Conservation (phyloP, 176 grass and related monocot species). For the Bothriochloa decipiens region DNA sequence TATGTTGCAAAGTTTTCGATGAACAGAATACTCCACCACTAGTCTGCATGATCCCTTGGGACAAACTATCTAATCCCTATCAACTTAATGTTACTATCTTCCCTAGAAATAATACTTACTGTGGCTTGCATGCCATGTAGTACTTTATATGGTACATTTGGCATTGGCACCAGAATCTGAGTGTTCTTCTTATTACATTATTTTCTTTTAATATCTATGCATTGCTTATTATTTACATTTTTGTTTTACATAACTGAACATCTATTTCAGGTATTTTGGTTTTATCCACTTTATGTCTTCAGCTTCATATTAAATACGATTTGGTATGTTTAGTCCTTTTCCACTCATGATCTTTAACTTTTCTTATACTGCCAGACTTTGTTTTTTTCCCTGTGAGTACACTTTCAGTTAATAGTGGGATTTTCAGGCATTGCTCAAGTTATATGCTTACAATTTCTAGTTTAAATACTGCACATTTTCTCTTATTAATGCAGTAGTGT, state of each 20-base stretch:
- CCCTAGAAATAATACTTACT: not conserved
- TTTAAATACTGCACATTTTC: slow-evolving; percentile 15
- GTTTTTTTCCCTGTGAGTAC: slow-evolving; percentile 10
- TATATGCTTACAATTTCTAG: slow-evolving; percentile 2
- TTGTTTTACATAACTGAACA: slow-evolving; percentile 39
- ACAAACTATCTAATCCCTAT: not conserved
- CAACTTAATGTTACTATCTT: not conserved
- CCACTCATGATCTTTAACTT: slow-evolving; percentile 28
- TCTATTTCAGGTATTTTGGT: slow-evolving; percentile 85
- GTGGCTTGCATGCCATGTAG: not conserved
- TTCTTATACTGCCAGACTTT: slow-evolving; percentile 1
- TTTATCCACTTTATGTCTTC: slow-evolving; percentile 96
- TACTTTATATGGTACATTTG: slow-evolving; percentile 13
- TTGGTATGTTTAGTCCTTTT: slow-evolving; percentile 61
- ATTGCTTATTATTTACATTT: slow-evolving; percentile 29
- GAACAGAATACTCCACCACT: not conserved
- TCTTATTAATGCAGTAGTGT: slow-evolving; percentile 1
- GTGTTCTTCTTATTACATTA: slow-evolving; percentile 19
- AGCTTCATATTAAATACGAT: slow-evolving; percentile 85
- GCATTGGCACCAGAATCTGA: not conserved
- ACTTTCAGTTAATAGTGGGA: slow-evolving; percentile 28
- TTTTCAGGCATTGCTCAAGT: not conserved
- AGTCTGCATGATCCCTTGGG: slow-evolving; percentile 3
- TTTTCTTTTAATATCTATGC: not conserved
- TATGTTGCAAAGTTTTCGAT: slow-evolving; percentile 20